Percentiles rank a stretch among this genome's conserved stretches.
These are phyloP conservation scores for Raphidocelis subcapitata DNA, from an alignment of 139 green algal species.

Conservation along the genomic window DNA sequence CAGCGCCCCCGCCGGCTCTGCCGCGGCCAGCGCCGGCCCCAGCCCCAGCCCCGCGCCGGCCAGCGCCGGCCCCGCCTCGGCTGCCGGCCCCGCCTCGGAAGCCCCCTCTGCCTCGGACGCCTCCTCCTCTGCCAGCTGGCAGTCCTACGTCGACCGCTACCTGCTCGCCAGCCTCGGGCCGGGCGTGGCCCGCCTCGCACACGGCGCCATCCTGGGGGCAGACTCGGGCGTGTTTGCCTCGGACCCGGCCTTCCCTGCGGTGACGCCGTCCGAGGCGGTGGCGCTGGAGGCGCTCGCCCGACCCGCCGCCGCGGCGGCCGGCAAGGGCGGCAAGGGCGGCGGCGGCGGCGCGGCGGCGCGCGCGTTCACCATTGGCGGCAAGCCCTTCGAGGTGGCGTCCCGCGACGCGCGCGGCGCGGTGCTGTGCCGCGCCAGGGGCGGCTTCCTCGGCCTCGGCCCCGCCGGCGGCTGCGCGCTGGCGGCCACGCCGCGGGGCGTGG, in stretches of 20 bases:
- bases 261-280: constrained; percentile 7
- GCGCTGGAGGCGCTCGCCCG: not conserved
- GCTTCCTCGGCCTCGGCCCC: constrained; percentile 11
- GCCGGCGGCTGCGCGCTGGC: not conserved
- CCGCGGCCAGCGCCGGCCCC: too few species aligned
- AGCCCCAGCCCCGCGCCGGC: too few species aligned
- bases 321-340: not conserved
- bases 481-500: not conserved
- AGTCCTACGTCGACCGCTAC: constrained; percentile 26
- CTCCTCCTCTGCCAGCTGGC: not conserved
- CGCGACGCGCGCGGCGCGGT: too few species aligned
- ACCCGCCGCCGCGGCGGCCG: not conserved
- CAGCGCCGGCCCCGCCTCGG: too few species aligned
- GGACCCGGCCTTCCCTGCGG: constrained; percentile 7
- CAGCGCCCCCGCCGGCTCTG: too few species aligned
- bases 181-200: not conserved
- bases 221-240: constrained; percentile 15
- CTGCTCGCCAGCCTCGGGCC: constrained; percentile 6
- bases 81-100: too few species aligned
- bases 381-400: not conserved
- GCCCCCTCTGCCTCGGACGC: too few species aligned
- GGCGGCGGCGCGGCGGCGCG: not conserved
- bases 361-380: constrained; percentile 7
- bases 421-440: constrained; percentile 9
- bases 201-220: constrained; percentile 15